phyloP scores from a whole-genome alignment of 2,329 filamentous ascomycete species.

The Fusarium palustre region DNA sequence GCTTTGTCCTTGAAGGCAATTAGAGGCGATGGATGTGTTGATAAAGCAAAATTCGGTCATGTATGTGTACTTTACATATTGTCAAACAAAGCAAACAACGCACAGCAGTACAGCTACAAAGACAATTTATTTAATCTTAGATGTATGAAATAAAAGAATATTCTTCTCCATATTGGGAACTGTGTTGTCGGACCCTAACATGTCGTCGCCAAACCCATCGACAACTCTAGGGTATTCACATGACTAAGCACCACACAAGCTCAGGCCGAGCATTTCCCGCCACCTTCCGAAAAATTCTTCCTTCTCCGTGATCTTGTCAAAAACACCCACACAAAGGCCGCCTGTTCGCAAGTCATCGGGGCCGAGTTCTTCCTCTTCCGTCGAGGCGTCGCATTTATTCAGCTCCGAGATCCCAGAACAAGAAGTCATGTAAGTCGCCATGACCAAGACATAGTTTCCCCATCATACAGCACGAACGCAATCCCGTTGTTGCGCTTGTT shows the following conservation, averaged over 20 bases:
- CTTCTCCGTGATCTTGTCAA: constrained; percentile 52
- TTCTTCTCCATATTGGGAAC: background rate
- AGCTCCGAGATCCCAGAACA: constrained; percentile 55
- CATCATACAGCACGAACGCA: constrained; percentile 36
- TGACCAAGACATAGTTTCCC: constrained; percentile 38
- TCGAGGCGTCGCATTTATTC: constrained; percentile 57
- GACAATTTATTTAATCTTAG: background rate
- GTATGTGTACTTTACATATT: no score
- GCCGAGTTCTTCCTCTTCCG: constrained; percentile 63
- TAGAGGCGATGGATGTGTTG: no score
- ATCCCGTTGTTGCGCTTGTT: constrained; percentile 25
- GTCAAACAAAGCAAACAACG: background rate
- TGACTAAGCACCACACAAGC: constrained; percentile 35
- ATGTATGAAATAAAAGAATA: background rate
- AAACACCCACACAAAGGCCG: constrained; percentile 51
- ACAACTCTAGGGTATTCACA: background rate
- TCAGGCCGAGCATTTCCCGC: constrained; percentile 43
- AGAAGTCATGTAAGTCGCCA: constrained; percentile 52
- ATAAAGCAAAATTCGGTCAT: no score
- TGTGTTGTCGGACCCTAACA: background rate
- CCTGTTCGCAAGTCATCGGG: constrained; percentile 47
- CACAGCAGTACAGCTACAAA: background rate
- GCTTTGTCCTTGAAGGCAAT: background rate
- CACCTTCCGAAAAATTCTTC: constrained; percentile 52
- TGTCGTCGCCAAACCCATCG: background rate